Evolutionary conservation across 768 basidiomycete genomes (phyloP).

Genomic region (Boletales sp.): DNA sequence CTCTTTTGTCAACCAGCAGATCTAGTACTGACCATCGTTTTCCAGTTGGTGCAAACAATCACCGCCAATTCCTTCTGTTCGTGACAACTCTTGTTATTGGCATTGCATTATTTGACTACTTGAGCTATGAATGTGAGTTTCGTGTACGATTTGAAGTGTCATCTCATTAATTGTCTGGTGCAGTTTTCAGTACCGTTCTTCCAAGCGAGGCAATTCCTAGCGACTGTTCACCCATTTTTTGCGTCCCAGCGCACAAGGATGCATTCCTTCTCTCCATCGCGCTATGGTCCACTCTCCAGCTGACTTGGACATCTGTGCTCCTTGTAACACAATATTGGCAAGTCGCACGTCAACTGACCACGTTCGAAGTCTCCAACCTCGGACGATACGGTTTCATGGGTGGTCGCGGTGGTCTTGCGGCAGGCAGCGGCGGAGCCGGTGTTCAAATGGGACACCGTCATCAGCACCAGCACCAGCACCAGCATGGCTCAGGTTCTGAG

Average conservation of each 20-base stretch:
- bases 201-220: neutral
- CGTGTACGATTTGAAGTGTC: neutral
- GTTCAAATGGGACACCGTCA: constrained; percentile 83
- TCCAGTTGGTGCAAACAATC: constrained; percentile 86
- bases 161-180: neutral
- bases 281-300: constrained; percentile 86
- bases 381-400: constrained; percentile 98
- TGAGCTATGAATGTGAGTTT: constrained; percentile 75
- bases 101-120: constrained; percentile 76
- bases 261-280: constrained; percentile 82
- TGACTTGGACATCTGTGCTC: constrained; percentile 91
- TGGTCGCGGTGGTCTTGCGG: constrained; percentile 69
- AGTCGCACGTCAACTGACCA: constrained; percentile 91
- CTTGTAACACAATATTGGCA: constrained; percentile 89
- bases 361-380: constrained; percentile 91
- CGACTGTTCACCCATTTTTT: constrained; percentile 44
- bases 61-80: constrained; percentile 95
- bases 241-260: constrained; percentile 67
- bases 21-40: constrained; percentile 5
- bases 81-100: constrained; percentile 82
- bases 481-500: constrained; percentile 33
- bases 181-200: constrained; percentile 55
- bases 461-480: constrained; percentile 19
- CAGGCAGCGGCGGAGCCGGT: constrained; percentile 50
- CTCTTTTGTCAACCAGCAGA: constrained; percentile 5